Conservation (phyloP, 2,329 filamentous ascomycete genomes). For the Erysiphe neolycopersici region DNA sequence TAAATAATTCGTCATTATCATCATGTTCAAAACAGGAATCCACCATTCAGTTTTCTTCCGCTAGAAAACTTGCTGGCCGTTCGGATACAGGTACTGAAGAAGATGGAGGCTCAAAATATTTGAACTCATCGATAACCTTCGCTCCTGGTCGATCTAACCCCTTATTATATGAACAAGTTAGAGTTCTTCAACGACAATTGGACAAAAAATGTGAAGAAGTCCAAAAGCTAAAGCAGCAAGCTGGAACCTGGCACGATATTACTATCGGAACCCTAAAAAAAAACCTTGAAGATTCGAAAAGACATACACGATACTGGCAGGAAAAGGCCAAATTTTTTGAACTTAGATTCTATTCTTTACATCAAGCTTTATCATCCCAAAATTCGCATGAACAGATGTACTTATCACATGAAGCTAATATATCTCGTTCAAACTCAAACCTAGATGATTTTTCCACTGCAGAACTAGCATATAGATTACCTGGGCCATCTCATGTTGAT, state of each 20-base stretch:
- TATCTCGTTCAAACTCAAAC: background rate
- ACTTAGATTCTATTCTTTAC: conserved; percentile 6
- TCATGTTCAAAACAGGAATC: background rate
- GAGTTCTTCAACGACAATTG: conserved; percentile 22
- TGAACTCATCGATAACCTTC: background rate
- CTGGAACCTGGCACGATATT: conserved; percentile 19
- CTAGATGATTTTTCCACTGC: background rate
- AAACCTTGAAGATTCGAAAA: conserved; percentile 19
- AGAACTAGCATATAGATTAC: background rate
- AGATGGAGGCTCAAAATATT: background rate
- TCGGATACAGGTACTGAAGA: background rate
- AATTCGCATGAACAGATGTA: background rate
- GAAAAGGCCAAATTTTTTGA: conserved; percentile 29
- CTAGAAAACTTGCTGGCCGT: conserved; percentile 1
- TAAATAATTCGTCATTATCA: background rate
- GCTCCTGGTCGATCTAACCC: conserved; percentile 9
- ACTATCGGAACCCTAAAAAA: conserved; percentile 22
- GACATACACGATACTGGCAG: conserved; percentile 23
- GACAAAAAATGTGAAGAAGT: conserved; percentile 20
- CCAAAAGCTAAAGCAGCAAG: conserved; percentile 18
- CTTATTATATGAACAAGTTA: conserved; percentile 22
- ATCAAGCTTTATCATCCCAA: background rate
- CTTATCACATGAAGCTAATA: background rate
- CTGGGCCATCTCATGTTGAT: background rate
- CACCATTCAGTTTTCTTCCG: background rate